phyloP scores from a whole-genome alignment of 805 yeast genomes.

The Monosporozyma unispora region DNA sequence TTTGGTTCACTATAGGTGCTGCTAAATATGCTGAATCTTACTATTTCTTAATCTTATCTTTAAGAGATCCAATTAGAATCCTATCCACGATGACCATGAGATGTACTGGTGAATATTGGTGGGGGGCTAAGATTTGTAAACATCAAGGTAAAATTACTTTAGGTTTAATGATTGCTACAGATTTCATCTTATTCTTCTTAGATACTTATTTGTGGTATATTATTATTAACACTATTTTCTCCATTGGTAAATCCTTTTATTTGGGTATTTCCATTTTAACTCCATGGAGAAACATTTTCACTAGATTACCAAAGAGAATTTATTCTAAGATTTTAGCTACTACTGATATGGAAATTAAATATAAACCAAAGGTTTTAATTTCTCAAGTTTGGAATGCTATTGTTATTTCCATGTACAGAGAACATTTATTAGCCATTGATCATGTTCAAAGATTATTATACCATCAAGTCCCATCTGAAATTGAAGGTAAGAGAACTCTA shows the following conservation, averaged over 20 bases:
- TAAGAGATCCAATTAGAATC: conserved; percentile 91
- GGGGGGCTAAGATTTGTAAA: conserved; percentile 59
- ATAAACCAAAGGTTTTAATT: conserved; percentile 95
- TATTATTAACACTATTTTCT: conserved; percentile 86
- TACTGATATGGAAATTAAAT: conserved; percentile 97
- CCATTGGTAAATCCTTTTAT: conserved; percentile 96
- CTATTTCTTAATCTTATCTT: conserved; percentile 76
- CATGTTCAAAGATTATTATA: conserved; percentile 95
- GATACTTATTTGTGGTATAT: conserved; percentile 99
- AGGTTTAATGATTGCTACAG: conserved; percentile 89
- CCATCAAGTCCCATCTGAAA: conserved; percentile 97
- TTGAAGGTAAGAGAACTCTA: conserved; percentile 95
- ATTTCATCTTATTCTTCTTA: conserved; percentile 89
- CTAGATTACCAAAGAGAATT: conserved; percentile 97
- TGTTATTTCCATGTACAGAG: conserved; percentile 99
- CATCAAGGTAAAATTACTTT: conserved; percentile 84
- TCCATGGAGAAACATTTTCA: conserved; percentile 98
- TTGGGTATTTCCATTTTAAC: conserved; percentile 97
- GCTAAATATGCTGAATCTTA: conserved; percentile 90
- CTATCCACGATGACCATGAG: conserved; percentile 80
- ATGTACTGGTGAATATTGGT: conserved; percentile 94
- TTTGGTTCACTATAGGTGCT: conserved; percentile 83
- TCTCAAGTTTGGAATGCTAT: conserved; percentile 99
- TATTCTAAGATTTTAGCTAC: conserved; percentile 97
- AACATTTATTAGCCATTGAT: conserved; percentile 94